Base-by-base conservation (phyloP, 2,329 filamentous ascomycete species). In the Botrytis fragariae region DNA sequence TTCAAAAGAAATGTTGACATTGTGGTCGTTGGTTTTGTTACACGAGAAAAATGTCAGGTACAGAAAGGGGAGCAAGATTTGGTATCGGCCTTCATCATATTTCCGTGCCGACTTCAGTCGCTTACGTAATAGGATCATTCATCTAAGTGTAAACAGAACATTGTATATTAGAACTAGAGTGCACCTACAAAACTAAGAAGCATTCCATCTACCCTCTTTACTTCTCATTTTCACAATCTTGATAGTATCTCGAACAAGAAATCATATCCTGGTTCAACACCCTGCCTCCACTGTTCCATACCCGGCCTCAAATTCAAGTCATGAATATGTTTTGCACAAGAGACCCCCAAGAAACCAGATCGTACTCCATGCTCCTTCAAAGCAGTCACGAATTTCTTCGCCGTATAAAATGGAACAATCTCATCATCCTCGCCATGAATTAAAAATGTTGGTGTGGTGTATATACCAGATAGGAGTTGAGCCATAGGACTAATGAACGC, bases 401-500 rank as follows among this genome's bases (percentile, higher is more conserved):
- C 57, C 1, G 51, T 20, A 61, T 60, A 4, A 4, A 44, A 51
- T 16, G 68, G 42, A 20, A 59, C 68, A n/a, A 70, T 39, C 5
- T 61, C 51, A 35, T 70, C 68, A 4, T 48, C 42, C 39, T 45
- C 62, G 18, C 62, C 70, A 12, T 67, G 61, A n/a, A 72, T 72
- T n/a, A 72, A 63, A 37, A 57, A 72, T 32, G 70, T 72, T 29
- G 61, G 61, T n/a, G 35, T 61, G 5, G 22, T 25, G 35, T 71
- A 64, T 39, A 18, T 63, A 32, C 69, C 69, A 10, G 37, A 35
- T 6, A 59, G 69, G 12, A 71, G 42, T 60, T 64, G 69, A 45
- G 69, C 59, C 37, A 72, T 44, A 20, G 59, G 44, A 42, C 45
- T 65, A 14, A 54, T 45, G 22, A 35, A 61, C 29, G 29, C 44